Base-by-base conservation (phyloP, 2,329 filamentous ascomycete genomes). In the Alternaria dauci region DNA sequence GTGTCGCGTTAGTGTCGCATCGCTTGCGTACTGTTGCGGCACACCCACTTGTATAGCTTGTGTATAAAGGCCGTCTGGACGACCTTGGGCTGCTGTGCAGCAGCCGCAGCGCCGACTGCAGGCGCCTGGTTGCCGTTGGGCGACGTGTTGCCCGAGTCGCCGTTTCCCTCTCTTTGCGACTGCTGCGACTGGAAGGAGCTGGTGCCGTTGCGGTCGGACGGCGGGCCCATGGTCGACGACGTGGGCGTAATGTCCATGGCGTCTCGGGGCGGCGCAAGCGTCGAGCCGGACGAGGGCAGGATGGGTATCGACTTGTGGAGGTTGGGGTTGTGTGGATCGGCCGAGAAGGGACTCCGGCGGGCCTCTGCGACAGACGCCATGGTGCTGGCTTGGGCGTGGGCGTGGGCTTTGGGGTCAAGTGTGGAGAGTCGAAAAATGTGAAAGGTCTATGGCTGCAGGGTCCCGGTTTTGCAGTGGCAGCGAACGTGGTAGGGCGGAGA, bases 1-100 rank as follows among this genome's bases (percentile, higher is more conserved):
- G 76, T 66, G 34, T 41, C 20, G 42, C 54, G 73, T 81, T 69
- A 81, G 80, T 53, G 41, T 51, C 39, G 62, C 52, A 44, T 53
- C 16, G 53, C 36, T 50, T 50, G 55, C 34, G 59, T 52, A 23
- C 44, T 41, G 55, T 36, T 41, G 48, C 58, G 43, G 51, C 26
- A 52, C 48, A 76, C 90, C 75, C 85, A 97, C 94, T 96, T 97
- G 85, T 98, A 99, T 36, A 99, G 87, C 80, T 99, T 99, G 80
- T 99, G 95, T 67, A 99, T 98, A 75, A 99, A 99, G 23, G 95
- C 95, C 11, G 95, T 98, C 81, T 99, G 95, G 16, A 98, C 93
- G 44, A 97, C 94, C 81, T 99, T 99, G 61, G 95, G 94, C 76
- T 97, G 94, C 76, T 96, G 93, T 53, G 94, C 90, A 48, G 90